phyloP scores from a whole-genome alignment of 2,329 filamentous ascomycete genomes.

The Aphanocladium album region DNA sequence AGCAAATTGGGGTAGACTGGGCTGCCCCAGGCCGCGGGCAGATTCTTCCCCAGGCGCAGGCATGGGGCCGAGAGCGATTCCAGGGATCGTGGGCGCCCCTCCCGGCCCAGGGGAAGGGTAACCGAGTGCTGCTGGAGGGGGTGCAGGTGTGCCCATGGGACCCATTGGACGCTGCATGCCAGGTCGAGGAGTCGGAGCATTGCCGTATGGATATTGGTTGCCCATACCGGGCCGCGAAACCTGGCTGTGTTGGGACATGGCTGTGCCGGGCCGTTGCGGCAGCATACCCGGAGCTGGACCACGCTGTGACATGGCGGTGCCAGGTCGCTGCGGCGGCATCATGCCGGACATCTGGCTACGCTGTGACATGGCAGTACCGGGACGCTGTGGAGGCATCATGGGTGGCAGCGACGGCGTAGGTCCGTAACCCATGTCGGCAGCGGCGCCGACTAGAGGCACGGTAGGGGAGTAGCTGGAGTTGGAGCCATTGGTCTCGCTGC shows the following conservation, averaged over 20 bases:
- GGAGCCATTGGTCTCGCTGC: slow-evolving; percentile 52
- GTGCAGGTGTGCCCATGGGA: background rate
- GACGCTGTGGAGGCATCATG: slow-evolving; percentile 23
- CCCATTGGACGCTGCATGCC: background rate
- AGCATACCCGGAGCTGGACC: slow-evolving; percentile 14
- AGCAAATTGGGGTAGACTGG: background rate
- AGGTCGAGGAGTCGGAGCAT: background rate
- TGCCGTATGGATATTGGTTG: background rate
- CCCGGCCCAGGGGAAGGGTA: background rate
- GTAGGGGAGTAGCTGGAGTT: slow-evolving; percentile 59
- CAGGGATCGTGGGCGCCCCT: background rate
- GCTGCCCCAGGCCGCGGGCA: background rate
- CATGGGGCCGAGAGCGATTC: background rate
- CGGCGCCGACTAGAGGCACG: slow-evolving; percentile 55
- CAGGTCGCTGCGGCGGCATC: slow-evolving; percentile 24
- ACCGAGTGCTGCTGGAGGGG: background rate
- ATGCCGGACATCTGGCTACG: slow-evolving; percentile 18
- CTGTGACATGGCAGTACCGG: slow-evolving; percentile 33
- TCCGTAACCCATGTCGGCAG: slow-evolving; percentile 55
- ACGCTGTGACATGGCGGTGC: slow-evolving; percentile 32
- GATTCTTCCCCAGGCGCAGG: background rate
- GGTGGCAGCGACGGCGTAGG: slow-evolving; percentile 34
- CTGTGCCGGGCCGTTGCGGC: slow-evolving; percentile 30
- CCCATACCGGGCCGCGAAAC: slow-evolving; percentile 17
- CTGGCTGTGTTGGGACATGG: slow-evolving; percentile 31